Conservation (phyloP, 768 basidiomycete species). For the Suillus sp. region DNA sequence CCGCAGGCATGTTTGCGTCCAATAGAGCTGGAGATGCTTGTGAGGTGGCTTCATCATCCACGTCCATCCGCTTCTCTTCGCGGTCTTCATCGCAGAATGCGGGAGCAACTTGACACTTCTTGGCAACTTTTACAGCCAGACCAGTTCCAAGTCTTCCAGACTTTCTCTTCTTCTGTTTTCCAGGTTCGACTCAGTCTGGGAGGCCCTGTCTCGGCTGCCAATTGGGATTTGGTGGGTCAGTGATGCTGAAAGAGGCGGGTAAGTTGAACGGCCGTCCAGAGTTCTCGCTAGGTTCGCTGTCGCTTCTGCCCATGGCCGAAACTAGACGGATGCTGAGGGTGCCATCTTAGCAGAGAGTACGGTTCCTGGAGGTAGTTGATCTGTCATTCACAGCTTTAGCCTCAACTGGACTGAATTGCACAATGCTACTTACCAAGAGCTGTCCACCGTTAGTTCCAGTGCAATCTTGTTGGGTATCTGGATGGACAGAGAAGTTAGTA, state of each 20-base stretch:
- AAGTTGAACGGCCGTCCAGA: constrained; percentile 24
- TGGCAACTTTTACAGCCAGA: constrained; percentile 51
- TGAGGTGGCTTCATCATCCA: constrained; percentile 50
- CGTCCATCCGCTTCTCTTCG: constrained; percentile 63
- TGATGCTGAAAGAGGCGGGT: constrained; percentile 35
- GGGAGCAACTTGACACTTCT: constrained; percentile 35
- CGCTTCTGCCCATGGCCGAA: background rate
- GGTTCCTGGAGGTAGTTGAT: too few species aligned
- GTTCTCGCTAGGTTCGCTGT: constrained; percentile 10
- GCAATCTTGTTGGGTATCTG: too few species aligned
- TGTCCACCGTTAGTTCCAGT: too few species aligned
- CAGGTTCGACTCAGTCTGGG: constrained; percentile 25
- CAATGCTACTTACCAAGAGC: too few species aligned
- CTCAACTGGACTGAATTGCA: too few species aligned
- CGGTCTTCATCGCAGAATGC: constrained; percentile 34
- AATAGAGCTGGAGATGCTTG: constrained; percentile 32
- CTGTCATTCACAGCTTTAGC: too few species aligned
- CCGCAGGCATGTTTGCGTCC: constrained; percentile 38
- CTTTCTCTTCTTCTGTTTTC: constrained; percentile 36
- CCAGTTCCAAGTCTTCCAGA: constrained; percentile 44
- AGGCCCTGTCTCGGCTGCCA: constrained; percentile 49
- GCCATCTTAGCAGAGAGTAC: background rate
- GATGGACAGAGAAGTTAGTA: too few species aligned
- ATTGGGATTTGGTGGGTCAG: constrained; percentile 39
- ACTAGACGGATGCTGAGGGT: constrained; percentile 9